Percentiles rank a stretch among this genome's conserved stretches.
phyloP scores from a whole-genome alignment of 768 basidiomycete genomes.

The Xerocomus potaroensis region DNA sequence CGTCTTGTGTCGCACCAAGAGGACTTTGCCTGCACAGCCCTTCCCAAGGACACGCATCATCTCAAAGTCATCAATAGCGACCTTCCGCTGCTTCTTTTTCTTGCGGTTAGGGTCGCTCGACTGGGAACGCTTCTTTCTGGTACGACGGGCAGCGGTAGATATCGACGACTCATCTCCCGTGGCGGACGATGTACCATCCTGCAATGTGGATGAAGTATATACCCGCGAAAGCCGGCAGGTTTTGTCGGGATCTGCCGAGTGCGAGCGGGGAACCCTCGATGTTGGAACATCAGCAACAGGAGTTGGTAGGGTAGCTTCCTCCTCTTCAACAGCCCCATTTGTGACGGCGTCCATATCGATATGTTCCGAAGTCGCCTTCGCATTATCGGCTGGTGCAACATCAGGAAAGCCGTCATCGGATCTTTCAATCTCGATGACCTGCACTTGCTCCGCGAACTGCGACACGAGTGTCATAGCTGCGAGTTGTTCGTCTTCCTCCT shows the following conservation, averaged over 20 bases:
- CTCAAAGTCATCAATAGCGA: slow-evolving; percentile 88
- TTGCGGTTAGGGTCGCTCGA: slow-evolving; percentile 47
- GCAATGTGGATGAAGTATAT: slow-evolving; percentile 49
- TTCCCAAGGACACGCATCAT: slow-evolving; percentile 96
- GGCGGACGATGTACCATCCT: slow-evolving; percentile 52
- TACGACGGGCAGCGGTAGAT: slow-evolving; percentile 47
- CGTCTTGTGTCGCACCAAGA: slow-evolving; percentile 80
- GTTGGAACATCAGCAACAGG: slow-evolving; percentile 35
- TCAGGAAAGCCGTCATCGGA: slow-evolving; percentile 20
- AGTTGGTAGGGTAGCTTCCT: slow-evolving; percentile 33
- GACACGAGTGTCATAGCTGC: slow-evolving; percentile 3
- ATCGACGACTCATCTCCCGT: slow-evolving; percentile 71
- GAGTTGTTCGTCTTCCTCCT: slow-evolving; percentile 23
- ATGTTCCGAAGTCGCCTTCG: slow-evolving; percentile 5
- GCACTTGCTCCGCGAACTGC: slow-evolving; percentile 7
- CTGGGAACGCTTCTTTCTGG: slow-evolving; percentile 52
- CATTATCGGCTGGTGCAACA: slow-evolving; percentile 5
- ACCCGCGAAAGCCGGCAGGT: slow-evolving; percentile 54
- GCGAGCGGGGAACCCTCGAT: slow-evolving; percentile 65
- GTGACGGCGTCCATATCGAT: slow-evolving; percentile 22
- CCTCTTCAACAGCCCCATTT: slow-evolving; percentile 25
- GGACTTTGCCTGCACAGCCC: slow-evolving; percentile 95
- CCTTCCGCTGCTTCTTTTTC: slow-evolving; percentile 60
- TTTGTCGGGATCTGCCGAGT: slow-evolving; percentile 76
- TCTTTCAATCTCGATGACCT: slow-evolving; percentile 21